These are phyloP conservation scores for Aspergillus sp. DNA, from an alignment of 2,329 filamentous ascomycete species.

Conservation along the genomic window DNA sequence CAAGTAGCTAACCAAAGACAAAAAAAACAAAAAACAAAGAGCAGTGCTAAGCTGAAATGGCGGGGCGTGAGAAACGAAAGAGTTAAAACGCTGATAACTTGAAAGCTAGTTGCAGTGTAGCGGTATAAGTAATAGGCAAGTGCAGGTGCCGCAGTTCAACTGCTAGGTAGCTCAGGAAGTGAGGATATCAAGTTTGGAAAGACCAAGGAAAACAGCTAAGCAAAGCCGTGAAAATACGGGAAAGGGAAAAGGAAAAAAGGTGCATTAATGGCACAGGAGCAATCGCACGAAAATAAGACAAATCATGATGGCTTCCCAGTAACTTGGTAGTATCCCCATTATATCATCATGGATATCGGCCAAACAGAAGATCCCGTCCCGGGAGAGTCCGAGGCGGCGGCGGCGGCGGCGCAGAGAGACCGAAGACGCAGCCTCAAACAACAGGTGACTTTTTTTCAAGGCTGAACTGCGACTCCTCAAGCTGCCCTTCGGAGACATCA, in stretches of 20 bases:
- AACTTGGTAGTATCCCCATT: neutral
- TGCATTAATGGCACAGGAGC: neutral
- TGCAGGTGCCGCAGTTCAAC: neutral
- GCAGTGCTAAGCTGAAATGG: neutral
- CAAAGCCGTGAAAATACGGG: neutral
- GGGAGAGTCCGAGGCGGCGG: constrained; percentile 17
- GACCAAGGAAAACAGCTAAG: neutral
- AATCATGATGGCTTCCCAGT: neutral
- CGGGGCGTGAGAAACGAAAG: constrained; percentile 4
- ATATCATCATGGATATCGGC: constrained; percentile 15
- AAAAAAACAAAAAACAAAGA: neutral
- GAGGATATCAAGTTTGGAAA: neutral
- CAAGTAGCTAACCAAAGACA: neutral
- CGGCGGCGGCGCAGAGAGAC: constrained; percentile 26
- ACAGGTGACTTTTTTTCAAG: constrained; percentile 36
- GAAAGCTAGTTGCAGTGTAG: neutral
- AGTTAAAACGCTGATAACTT: constrained; percentile 8
- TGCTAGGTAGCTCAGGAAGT: neutral
- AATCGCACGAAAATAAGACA: neutral
- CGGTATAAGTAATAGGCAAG: neutral
- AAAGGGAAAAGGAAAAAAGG: neutral
- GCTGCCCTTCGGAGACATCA: constrained; percentile 8
- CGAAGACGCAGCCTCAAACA: constrained; percentile 29
- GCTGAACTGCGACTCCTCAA: constrained; percentile 14
- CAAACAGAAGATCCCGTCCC: constrained; percentile 16